Evolutionary conservation across 2,329 filamentous ascomycete species (phyloP).

Genomic region (Aureobasidium melanogenum): DNA sequence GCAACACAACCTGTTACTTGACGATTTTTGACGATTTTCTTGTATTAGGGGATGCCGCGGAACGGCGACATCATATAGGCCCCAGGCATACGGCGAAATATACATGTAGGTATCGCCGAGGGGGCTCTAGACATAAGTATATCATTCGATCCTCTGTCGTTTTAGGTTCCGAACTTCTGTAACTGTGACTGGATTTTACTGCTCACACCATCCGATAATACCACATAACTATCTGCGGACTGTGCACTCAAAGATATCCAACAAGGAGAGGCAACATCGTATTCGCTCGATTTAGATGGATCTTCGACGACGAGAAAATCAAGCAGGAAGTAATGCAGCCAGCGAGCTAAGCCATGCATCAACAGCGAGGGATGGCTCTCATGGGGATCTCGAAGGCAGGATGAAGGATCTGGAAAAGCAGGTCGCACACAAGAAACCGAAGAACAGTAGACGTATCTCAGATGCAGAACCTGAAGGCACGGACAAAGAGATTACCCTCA

Average conservation of each 20-base stretch:
- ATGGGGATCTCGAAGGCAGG: not conserved
- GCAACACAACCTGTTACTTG: not conserved
- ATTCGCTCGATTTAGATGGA: not conserved
- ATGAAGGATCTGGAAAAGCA: slow-evolving; percentile 2
- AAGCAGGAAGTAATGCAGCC: not conserved
- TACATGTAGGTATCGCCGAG: not conserved
- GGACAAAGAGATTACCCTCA: slow-evolving; percentile 7
- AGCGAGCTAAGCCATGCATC: not conserved
- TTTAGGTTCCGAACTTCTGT: not conserved
- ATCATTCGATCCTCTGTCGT: not conserved
- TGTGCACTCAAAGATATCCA: too few species aligned
- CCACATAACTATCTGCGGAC: too few species aligned
- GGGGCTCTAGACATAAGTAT: not conserved
- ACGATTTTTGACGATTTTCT: not conserved
- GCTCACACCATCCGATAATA: too few species aligned
- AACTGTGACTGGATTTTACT: too few species aligned
- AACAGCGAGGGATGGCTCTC: not conserved
- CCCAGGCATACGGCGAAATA: not conserved
- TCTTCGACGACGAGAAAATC: not conserved
- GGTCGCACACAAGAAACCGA: not conserved
- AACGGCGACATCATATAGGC: not conserved
- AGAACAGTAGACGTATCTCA: not conserved
- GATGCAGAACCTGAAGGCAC: not conserved
- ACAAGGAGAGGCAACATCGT: not conserved
- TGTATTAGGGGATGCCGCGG: not conserved